Percentiles rank a stretch among this genome's conserved stretches.
phyloP scores from a whole-genome alignment of 371 early-diverging fungal species.

The Mucor mucedo region DNA sequence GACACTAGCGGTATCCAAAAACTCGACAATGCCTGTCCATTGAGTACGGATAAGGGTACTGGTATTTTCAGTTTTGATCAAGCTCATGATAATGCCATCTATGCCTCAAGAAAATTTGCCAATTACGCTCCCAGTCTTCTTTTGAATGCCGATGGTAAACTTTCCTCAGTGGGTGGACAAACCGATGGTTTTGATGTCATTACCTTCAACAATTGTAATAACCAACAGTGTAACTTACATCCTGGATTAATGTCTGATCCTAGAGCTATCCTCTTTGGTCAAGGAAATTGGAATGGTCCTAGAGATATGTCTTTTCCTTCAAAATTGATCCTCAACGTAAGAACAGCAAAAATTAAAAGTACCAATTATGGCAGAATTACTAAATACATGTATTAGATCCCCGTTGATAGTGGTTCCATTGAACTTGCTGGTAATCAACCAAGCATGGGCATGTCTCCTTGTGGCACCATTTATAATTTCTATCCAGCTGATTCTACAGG shows the following conservation, averaged over 20 bases:
- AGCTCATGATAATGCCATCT: neutral
- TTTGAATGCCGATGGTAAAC: constrained; percentile 3
- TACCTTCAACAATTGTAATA: neutral
- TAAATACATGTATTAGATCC: neutral
- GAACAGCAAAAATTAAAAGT: no score
- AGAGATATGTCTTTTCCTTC: no score
- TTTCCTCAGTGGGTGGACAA: constrained; percentile 20
- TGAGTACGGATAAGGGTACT: neutral
- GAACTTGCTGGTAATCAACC: neutral
- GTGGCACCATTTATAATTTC: neutral
- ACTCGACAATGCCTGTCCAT: neutral
- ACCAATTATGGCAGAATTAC: no score
- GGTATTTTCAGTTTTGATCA: constrained; percentile 10
- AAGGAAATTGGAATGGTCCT: neutral
- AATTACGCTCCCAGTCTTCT: neutral
- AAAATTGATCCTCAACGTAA: no score
- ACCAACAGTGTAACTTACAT: neutral
- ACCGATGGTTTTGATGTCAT: constrained; percentile 11
- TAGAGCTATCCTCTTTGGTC: neutral
- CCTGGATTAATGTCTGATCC: neutral
- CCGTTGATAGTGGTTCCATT: neutral
- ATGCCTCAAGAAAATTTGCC: neutral
- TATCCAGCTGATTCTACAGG: neutral
- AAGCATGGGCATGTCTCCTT: neutral
- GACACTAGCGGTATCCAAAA: neutral